These are phyloP conservation scores for Thelephora aurantiotincta DNA, from an alignment of 768 basidiomycete species.

Conservation along the genomic window DNA sequence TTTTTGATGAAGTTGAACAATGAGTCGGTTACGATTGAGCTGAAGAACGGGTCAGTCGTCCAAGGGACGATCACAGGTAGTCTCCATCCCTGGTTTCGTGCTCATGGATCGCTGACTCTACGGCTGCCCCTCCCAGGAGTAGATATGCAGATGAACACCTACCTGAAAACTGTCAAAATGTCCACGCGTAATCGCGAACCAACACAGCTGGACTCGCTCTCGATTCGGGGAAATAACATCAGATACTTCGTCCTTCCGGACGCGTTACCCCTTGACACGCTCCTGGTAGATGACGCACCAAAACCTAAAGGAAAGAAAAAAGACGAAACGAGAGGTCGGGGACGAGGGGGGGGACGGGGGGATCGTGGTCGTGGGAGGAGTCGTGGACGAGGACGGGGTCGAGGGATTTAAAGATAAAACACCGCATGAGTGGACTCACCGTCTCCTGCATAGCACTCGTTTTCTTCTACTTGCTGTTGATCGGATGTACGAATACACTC, in stretches of 20 bases:
- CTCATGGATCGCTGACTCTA: not conserved
- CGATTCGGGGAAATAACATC: constrained; percentile 93
- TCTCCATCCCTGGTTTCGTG: constrained; percentile 12
- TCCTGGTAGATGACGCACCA: constrained; percentile 94
- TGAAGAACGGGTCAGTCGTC: constrained; percentile 93
- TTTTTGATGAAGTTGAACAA: constrained; percentile 99
- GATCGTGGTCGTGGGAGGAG: constrained; percentile 43
- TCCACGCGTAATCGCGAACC: constrained; percentile 87
- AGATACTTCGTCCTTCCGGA: constrained; percentile 97
- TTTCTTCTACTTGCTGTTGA: too few species aligned
- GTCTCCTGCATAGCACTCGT: too few species aligned
- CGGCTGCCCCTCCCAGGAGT: constrained; percentile 37
- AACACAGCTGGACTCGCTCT: constrained; percentile 73
- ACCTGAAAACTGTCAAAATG: constrained; percentile 95
- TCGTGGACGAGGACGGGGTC: constrained; percentile 27
- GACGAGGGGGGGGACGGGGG: constrained; percentile 34
- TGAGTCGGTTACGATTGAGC: constrained; percentile 95
- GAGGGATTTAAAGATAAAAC: constrained; percentile 4
- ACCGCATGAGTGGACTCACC: too few species aligned
- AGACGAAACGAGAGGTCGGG: constrained; percentile 59
- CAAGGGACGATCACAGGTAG: constrained; percentile 94
- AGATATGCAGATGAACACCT: constrained; percentile 99
- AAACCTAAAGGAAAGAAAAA: constrained; percentile 91
- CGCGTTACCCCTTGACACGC: constrained; percentile 88
- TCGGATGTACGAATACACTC: too few species aligned